A percentile compares a stretch with the other conserved stretches of the same genome.
Conservation (phyloP, 805 yeast species). For the Ogataea pini region DNA sequence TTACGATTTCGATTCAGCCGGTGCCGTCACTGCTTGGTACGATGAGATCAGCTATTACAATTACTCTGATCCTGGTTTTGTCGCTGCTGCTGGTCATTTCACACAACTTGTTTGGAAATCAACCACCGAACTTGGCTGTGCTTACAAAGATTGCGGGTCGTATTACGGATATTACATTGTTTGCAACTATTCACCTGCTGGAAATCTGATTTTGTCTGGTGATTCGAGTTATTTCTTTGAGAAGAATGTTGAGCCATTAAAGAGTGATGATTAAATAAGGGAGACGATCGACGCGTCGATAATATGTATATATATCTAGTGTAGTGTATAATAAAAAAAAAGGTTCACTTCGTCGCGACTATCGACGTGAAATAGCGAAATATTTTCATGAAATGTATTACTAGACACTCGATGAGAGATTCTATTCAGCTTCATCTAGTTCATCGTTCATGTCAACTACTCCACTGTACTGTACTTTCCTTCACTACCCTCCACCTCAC, state of each 20-base stretch:
- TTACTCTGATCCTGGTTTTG: constrained; percentile 49
- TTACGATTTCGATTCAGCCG: constrained; percentile 44
- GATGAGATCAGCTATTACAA: constrained; percentile 57
- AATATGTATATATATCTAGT: no score
- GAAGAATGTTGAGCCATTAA: constrained; percentile 38
- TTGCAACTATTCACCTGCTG: constrained; percentile 74
- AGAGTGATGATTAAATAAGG: neutral
- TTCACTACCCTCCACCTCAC: no score
- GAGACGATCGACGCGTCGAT: neutral
- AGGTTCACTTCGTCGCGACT: no score
- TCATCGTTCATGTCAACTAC: no score
- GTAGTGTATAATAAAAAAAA: no score
- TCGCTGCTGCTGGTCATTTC: constrained; percentile 68
- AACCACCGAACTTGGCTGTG: constrained; percentile 70
- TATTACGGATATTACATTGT: constrained; percentile 56
- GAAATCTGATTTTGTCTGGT: constrained; percentile 59
- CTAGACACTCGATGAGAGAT: no score
- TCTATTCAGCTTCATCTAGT: no score
- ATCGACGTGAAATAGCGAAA: no score
- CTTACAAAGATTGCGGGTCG: constrained; percentile 56
- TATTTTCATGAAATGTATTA: no score
- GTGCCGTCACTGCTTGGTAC: constrained; percentile 77
- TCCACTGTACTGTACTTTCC: no score
- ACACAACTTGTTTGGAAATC: constrained; percentile 78
- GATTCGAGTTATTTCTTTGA: constrained; percentile 22